Conservation (phyloP, 495 filamentous ascomycete species). For the Penicillium dipodomyicola region DNA sequence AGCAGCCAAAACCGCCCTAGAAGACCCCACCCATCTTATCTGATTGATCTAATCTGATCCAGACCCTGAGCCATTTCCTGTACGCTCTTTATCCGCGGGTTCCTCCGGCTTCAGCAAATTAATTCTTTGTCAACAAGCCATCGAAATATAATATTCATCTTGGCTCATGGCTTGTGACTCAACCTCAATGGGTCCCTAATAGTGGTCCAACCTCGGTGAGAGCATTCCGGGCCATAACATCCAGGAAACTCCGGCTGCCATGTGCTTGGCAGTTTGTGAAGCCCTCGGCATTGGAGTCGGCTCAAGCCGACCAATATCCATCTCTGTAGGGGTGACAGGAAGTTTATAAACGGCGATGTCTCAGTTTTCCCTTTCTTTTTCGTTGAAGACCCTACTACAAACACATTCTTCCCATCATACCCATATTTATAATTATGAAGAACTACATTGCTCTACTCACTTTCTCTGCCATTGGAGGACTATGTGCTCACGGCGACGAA, state of each 20-base stretch:
- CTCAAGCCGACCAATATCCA: not conserved
- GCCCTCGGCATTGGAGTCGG: not conserved
- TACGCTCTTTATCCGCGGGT: not conserved
- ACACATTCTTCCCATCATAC: not conserved
- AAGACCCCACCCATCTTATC: slow-evolving; percentile 1
- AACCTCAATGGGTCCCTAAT: not conserved
- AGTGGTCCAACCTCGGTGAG: not conserved
- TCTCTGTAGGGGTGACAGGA: not conserved
- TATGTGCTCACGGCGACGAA: slow-evolving; percentile 11
- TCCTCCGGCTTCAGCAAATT: not conserved
- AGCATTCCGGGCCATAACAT: not conserved
- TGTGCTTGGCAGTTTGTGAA: not conserved
- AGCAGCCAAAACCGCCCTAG: not conserved
- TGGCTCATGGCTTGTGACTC: not conserved
- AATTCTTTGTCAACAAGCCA: not conserved
- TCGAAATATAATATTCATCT: not conserved
- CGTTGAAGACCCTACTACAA: not conserved
- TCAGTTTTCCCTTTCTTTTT: not conserved
- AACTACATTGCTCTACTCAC: slow-evolving; percentile 10
- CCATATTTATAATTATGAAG: slow-evolving; percentile 5
- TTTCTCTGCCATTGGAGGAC: not conserved
- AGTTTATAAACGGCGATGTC: not conserved
- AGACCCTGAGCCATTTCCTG: not conserved
- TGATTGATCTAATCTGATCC: not conserved
- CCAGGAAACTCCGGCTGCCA: not conserved